phyloP scores from a whole-genome alignment of 164 flowering plant genomes.

The Chimonanthus salicifolius region DNA sequence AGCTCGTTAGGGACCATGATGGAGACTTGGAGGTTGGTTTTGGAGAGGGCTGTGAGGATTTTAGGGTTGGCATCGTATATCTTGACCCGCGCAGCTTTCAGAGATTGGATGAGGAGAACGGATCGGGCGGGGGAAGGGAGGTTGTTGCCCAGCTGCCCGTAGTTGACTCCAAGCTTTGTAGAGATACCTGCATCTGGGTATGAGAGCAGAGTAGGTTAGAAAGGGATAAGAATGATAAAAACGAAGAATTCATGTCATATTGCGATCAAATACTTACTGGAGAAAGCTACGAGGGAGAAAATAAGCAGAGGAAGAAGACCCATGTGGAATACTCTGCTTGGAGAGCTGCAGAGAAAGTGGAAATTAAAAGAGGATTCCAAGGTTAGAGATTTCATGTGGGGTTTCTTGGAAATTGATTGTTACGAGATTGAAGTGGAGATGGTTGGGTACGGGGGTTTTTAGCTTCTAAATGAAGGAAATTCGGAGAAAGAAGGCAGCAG shows the following conservation, averaged over 20 bases:
- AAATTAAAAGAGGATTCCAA: neutral
- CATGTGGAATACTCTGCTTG: neutral
- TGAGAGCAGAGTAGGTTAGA: neutral
- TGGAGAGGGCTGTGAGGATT: constrained; percentile 50
- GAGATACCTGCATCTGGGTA: constrained; percentile 48
- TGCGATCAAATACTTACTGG: constrained; percentile 18
- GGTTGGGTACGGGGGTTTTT: neutral
- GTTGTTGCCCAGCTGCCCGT: constrained; percentile 81
- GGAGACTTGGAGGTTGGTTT: constrained; percentile 54
- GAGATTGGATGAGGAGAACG: constrained; percentile 44
- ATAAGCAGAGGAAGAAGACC: constrained; percentile 16
- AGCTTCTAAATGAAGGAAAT: neutral
- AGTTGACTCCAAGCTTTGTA: constrained; percentile 54
- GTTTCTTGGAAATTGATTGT: neutral
- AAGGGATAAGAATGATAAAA: neutral
- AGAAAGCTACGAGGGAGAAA: constrained; percentile 14
- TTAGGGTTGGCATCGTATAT: constrained; percentile 67
- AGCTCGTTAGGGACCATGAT: constrained; percentile 76
- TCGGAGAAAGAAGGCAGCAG: neutral
- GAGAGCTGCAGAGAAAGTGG: neutral
- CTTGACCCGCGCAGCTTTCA: constrained; percentile 63
- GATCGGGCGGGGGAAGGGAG: constrained; percentile 61
- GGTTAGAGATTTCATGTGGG: constrained; percentile 1
- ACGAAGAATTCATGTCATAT: neutral
- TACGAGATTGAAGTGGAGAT: neutral